Percentiles rank a stretch among this genome's conserved stretches.
Evolutionary conservation across 2,329 filamentous ascomycete species (phyloP).

Genomic region (Septoria petroselini): DNA sequence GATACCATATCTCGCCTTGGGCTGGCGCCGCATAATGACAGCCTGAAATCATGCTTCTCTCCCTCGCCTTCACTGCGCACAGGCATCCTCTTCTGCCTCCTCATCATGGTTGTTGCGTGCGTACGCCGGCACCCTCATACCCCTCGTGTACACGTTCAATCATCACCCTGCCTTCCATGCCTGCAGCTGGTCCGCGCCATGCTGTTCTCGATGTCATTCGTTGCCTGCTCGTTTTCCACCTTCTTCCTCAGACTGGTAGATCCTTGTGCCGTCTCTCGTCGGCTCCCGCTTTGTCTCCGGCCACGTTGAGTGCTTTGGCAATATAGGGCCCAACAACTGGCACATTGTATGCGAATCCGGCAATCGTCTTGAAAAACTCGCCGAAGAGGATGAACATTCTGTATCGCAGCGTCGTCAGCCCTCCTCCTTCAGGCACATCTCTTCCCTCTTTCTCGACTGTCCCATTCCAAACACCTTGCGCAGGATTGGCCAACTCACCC

Average conservation of each 20-base stretch:
- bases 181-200: background rate
- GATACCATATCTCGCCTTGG: background rate
- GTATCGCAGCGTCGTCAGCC: slow-evolving; percentile 51
- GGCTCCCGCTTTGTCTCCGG: slow-evolving; percentile 64
- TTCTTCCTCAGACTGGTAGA: slow-evolving; percentile 62
- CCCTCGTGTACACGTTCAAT: too few species aligned
- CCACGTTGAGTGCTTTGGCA: slow-evolving; percentile 68
- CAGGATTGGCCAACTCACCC: background rate
- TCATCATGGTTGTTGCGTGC: background rate
- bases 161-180: background rate
- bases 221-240: background rate
- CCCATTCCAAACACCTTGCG: too few species aligned
- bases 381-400: slow-evolving; percentile 92
- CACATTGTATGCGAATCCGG: slow-evolving; percentile 77
- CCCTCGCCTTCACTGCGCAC: background rate
- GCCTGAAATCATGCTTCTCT: background rate
- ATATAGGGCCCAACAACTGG: slow-evolving; percentile 87
- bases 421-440: background rate
- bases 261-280: slow-evolving; percentile 68
- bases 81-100: background rate
- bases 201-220: background rate
- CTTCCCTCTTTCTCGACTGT: background rate
- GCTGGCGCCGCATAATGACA: background rate
- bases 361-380: slow-evolving; percentile 91
- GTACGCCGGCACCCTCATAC: too few species aligned